phyloP scores from a whole-genome alignment of 805 yeast species.

The Pichia rugopelliculosa region DNA sequence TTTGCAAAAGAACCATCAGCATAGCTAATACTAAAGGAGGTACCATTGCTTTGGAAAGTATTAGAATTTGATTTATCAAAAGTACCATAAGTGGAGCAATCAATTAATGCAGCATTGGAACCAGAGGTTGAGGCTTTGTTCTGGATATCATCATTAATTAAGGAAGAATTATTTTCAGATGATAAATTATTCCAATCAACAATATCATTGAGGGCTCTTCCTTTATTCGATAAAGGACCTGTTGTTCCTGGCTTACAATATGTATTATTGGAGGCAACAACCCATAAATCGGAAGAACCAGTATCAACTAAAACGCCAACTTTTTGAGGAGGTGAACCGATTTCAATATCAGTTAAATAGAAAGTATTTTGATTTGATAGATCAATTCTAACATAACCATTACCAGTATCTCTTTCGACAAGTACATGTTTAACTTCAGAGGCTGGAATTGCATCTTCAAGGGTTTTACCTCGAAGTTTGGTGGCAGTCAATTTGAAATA shows the following conservation, averaged over 20 bases:
- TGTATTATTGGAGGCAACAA: conserved; percentile 43
- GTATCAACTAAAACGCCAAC: conserved; percentile 59
- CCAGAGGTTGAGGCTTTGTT: conserved; percentile 1
- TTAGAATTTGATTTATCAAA: conserved; percentile 35
- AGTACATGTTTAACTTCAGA: background rate
- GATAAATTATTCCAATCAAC: conserved; percentile 1
- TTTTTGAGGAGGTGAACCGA: conserved; percentile 54
- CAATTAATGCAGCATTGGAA: conserved; percentile 12
- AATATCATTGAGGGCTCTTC: conserved; percentile 1
- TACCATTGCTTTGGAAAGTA: conserved; percentile 33
- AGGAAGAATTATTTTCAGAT: background rate
- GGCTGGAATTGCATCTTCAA: conserved; percentile 4
- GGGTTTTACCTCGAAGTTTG: conserved; percentile 11
- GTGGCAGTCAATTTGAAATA: conserved; percentile 18
- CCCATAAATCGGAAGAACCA: conserved; percentile 73
- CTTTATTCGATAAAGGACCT: conserved; percentile 9
- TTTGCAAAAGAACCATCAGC: conserved; percentile 42
- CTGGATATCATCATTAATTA: background rate
- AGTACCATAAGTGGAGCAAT: conserved; percentile 42
- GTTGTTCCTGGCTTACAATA: conserved; percentile 28
- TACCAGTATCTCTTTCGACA: conserved; percentile 1
- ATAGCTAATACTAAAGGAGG: conserved; percentile 37
- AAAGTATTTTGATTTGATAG: conserved; percentile 36
- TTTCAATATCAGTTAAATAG: conserved; percentile 36
- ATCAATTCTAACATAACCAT: conserved; percentile 25